Base-by-base conservation (phyloP, 306 rosid genomes). In the Medicago ruthenica region DNA sequence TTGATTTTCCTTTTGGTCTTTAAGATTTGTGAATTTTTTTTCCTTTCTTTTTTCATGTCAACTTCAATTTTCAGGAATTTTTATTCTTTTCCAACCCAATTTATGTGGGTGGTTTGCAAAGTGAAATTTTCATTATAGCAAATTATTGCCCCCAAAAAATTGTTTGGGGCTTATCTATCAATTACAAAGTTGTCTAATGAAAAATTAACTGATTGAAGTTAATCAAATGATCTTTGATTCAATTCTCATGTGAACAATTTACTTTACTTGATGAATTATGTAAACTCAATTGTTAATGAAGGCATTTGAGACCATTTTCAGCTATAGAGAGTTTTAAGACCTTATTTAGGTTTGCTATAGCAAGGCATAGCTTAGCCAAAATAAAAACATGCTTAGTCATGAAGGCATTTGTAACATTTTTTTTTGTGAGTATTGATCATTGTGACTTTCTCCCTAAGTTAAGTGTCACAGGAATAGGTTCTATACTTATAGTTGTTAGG, bases 81-180 rank as follows among this genome's bases (percentile, higher is more conserved):
- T 55, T 31, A 83, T 83, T 83, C 75, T 83, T 83, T 79, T 61
- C 74, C 77, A 69, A 53, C 83, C 83, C 75, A 9, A 18, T 71
- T 82, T 51, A 2, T 27, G 42, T 73, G 83, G 86, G 78, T 74
- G 48, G 82, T 77, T 36, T 64, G 62, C 80, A 67, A 40, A 73
- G 51, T 73, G 67, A 67, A 78, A 60, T 0, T 77, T 66, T 66
- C 72, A 24, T 48, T 73, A 73, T 45, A 77, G 75, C 72, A 67
- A 67, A 67, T 74, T 72, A 45, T 65, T 65, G 40, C 20, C 53
- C 48, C 41, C 44, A 5, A 67, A 9, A 16, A 47, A 9, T 58
- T 71, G 62, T 40, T 81, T 50, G 44, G 63, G 53, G 59, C 40
- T 44, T 71, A 16, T 65, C 21, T 39, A 58, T 58, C 18, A n/a